Evolutionary conservation across 441 rosid genomes (phyloP).

Genomic region (Erysimum cheiri): DNA sequence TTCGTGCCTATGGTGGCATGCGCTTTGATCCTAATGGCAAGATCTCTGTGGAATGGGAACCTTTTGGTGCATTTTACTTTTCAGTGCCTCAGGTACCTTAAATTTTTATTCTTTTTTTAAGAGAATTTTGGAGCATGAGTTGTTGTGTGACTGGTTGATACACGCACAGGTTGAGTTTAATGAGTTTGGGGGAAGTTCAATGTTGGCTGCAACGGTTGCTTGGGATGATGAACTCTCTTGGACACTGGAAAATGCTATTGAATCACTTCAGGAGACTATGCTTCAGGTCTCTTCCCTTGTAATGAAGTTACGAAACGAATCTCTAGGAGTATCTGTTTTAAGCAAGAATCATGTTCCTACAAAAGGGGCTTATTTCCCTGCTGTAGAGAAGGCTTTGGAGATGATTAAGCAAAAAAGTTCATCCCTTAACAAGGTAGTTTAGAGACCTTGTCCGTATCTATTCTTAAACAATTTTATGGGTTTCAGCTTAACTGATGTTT

Average conservation of each 20-base stretch:
- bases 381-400: conserved; percentile 80
- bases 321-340: conserved; percentile 57
- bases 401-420: conserved; percentile 62
- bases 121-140: background rate
- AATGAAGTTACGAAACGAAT: conserved; percentile 50
- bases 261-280: conserved; percentile 59
- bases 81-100: conserved; percentile 77
- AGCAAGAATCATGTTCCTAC: conserved; percentile 69
- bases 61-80: conserved; percentile 90
- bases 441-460: background rate
- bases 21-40: conserved; percentile 76
- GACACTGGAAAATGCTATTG: conserved; percentile 69
- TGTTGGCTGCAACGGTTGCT: conserved; percentile 84
- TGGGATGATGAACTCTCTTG: conserved; percentile 83
- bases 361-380: conserved; percentile 64
- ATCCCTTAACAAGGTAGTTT: conserved; percentile 69
- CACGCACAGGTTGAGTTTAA: conserved; percentile 84
- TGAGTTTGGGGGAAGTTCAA: conserved; percentile 79
- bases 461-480: background rate
- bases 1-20: conserved; percentile 95
- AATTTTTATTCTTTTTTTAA: conserved; percentile 5
- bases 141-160: conserved; percentile 42
- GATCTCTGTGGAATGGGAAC: conserved; percentile 79
- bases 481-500: conserved; percentile 21
- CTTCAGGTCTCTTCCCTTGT: conserved; percentile 65